These are phyloP conservation scores for Leccinum longicurvipes DNA, from an alignment of 768 basidiomycete genomes.

Conservation along the genomic window DNA sequence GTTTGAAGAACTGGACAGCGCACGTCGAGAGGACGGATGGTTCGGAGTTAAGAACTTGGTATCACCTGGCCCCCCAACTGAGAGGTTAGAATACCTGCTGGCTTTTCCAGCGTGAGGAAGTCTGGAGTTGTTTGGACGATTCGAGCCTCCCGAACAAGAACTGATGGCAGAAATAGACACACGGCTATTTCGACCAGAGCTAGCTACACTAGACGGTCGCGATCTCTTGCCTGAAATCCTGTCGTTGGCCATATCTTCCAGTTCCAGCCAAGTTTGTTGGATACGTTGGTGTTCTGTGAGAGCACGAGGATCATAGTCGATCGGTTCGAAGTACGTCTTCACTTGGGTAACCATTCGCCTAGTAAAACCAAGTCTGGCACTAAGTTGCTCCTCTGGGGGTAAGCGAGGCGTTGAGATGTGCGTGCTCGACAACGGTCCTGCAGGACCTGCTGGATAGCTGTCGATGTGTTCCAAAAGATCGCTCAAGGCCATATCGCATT, in stretches of 20 bases:
- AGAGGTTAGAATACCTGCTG: conserved; percentile 30
- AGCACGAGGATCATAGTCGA: conserved; percentile 61
- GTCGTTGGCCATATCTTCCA: conserved; percentile 79
- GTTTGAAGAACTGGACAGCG: conserved; percentile 50
- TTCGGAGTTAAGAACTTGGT: conserved; percentile 47
- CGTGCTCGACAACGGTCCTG: conserved; percentile 48
- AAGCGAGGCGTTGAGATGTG: conserved; percentile 40
- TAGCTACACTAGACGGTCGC: conserved; percentile 60
- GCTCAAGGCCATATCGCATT: conserved; percentile 75
- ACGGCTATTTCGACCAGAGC: conserved; percentile 60
- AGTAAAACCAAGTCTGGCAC: conserved; percentile 63
- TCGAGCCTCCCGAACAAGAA: conserved; percentile 20
- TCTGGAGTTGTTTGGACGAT: conserved; percentile 10
- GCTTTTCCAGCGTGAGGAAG: conserved; percentile 23
- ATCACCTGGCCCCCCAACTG: conserved; percentile 31
- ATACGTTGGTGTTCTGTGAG: conserved; percentile 60
- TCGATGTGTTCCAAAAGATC: conserved; percentile 85
- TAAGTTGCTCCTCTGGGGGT: conserved; percentile 66
- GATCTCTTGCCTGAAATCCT: conserved; percentile 58
- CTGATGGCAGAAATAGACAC: conserved; percentile 45
- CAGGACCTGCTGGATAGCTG: conserved; percentile 67
- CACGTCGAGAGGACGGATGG: conserved; percentile 43
- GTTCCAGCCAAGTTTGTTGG: conserved; percentile 75
- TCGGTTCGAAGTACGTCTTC: conserved; percentile 36
- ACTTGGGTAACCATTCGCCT: conserved; percentile 47